These are phyloP conservation scores for Penicillium sclerotigenum DNA, from an alignment of 2,329 filamentous ascomycete species.

Conservation along the genomic window DNA sequence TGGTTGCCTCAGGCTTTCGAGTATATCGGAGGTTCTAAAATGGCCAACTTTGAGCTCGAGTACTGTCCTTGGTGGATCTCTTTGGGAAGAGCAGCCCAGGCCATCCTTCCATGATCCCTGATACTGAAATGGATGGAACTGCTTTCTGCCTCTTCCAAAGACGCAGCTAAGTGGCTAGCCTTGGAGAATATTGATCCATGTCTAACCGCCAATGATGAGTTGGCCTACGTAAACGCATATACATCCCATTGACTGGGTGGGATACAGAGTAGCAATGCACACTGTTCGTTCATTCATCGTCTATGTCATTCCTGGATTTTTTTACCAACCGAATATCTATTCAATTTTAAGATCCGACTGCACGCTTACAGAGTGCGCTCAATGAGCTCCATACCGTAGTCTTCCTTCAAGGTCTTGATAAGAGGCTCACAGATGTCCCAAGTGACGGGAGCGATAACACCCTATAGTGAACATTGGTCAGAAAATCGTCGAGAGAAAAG, in stretches of 20 bases:
- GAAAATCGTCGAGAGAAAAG: background rate
- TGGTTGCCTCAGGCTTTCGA: background rate
- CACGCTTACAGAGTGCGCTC: constrained; percentile 57
- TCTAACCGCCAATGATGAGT: background rate
- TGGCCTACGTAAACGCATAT: background rate
- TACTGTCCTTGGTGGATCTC: background rate
- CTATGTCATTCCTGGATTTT: constrained; percentile 11
- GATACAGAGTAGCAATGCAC: constrained; percentile 4
- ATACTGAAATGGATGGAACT: background rate
- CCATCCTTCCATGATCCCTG: background rate
- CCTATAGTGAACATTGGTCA: constrained; percentile 34
- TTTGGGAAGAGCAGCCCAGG: background rate
- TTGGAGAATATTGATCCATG: background rate
- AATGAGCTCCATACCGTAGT: constrained; percentile 69
- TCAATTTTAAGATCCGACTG: background rate
- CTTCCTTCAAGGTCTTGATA: constrained; percentile 73
- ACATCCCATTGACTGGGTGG: background rate
- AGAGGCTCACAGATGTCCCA: constrained; percentile 68
- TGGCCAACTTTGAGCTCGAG: background rate
- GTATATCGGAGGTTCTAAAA: background rate
- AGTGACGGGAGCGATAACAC: constrained; percentile 73
- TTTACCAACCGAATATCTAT: background rate
- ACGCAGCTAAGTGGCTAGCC: background rate
- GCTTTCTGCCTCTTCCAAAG: background rate
- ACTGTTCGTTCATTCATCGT: constrained; percentile 10